These are phyloP conservation scores for Aspergillus carbonarius DNA, from an alignment of 2,329 filamentous ascomycete species.

Conservation along the genomic window DNA sequence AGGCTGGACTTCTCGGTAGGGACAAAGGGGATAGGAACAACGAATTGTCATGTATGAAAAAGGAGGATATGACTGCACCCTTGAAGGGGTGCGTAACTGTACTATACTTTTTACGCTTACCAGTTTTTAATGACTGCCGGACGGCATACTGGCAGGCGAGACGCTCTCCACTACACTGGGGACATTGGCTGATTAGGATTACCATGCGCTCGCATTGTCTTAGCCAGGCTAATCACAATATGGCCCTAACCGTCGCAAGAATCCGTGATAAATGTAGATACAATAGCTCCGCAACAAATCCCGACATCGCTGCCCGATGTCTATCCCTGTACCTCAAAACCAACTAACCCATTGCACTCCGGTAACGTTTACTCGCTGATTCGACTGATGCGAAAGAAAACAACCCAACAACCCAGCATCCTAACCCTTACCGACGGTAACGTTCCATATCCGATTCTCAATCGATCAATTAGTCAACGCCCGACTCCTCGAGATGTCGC, in stretches of 20 bases:
- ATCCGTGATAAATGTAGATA: not conserved
- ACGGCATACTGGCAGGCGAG: not conserved
- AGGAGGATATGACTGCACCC: conserved; percentile 12
- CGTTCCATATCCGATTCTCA: conserved; percentile 12
- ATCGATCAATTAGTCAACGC: conserved; percentile 19
- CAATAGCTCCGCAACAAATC: not conserved
- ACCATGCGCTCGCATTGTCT: conserved; percentile 3
- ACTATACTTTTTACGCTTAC: conserved; percentile 16
- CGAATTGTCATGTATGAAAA: conserved; percentile 7
- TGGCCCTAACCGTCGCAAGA: not conserved
- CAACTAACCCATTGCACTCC: conserved; percentile 10
- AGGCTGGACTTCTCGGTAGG: conserved; percentile 34
- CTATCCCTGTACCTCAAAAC: conserved; percentile 1
- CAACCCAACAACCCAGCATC: conserved; percentile 12
- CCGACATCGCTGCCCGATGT: conserved; percentile 2
- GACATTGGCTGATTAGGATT: not conserved
- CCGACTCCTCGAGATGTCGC: conserved; percentile 15
- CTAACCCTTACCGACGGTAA: conserved; percentile 7
- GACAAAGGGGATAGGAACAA: not conserved
- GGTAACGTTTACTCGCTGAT: conserved; percentile 9
- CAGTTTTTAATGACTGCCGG: conserved; percentile 1
- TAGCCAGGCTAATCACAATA: not conserved
- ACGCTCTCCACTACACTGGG: not conserved
- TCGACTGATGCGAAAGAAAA: conserved; percentile 6
- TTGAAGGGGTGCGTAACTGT: conserved; percentile 9